These are phyloP conservation scores for Clausena lansium DNA, from an alignment of 345 rosid species.

Conservation along the genomic window DNA sequence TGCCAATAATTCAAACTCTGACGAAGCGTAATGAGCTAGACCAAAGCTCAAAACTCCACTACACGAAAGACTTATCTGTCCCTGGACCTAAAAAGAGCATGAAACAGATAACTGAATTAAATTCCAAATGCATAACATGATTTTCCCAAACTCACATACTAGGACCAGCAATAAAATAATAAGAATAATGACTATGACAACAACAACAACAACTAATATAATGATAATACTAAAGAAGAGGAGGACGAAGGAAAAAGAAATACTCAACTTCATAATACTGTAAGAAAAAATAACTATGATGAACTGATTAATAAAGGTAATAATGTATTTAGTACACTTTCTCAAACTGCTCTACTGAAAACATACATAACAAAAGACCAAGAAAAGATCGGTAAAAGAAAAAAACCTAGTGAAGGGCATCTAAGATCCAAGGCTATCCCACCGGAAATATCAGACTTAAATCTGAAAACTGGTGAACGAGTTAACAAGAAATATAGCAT, in stretches of 20 bases:
- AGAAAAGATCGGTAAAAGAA: not conserved
- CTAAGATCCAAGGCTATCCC: not conserved
- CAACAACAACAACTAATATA: too few species aligned
- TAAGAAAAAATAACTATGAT: not conserved
- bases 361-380: not conserved
- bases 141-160: not conserved
- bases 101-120: constrained; percentile 23
- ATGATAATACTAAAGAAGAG: not conserved
- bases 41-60: constrained; percentile 89
- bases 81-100: constrained; percentile 67
- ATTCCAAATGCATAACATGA: constrained; percentile 10
- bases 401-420: not conserved
- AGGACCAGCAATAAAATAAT: too few species aligned
- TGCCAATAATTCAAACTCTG: constrained; percentile 94
- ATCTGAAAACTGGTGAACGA: not conserved
- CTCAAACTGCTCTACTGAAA: constrained; percentile 1
- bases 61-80: constrained; percentile 81
- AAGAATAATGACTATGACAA: not conserved
- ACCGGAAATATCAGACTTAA: not conserved
- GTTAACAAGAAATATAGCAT: not conserved
- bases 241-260: not conserved
- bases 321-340: not conserved
- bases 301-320: not conserved
- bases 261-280: not conserved
- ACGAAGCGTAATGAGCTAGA: constrained; percentile 79